Evolutionary conservation across 2,329 filamentous ascomycete genomes (phyloP), one percentile per base, ranked within the genome.

Genomic region (Aspergillus candidus): DNA sequence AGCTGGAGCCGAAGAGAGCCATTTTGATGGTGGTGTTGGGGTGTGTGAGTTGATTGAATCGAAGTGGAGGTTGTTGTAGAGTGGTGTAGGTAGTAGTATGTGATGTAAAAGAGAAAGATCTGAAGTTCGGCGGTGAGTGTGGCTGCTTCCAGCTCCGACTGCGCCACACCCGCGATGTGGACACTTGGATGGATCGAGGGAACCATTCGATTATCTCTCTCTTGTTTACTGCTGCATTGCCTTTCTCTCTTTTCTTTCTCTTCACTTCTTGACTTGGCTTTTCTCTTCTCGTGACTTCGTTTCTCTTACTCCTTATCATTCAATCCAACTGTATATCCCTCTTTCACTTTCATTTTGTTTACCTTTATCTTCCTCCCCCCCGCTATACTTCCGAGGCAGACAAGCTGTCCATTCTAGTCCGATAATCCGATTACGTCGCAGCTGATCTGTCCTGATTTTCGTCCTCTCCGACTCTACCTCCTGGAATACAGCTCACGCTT

Each of bases 1-100:
- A 65, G 43, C 68, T 44, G 42, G 66, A 65, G 43, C 68, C 66
- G 53, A 70, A 68, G 51, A 69, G 47, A 42, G 63, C 60, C 67
- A 70, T 70, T 52, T 42, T 51, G 49, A 12, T 12, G 38, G 11
- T 27, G 11, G 12, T 14, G 18, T 13, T 3, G 11, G 14, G 37
- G 34, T 30, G n/a, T 18, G 15, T 15, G 30, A 38, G 27, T 31
- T 15, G 31, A 7, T 31, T 13, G 33, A n/a, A 14, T 12, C 27
- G 10, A 15, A 6, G 33, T 37, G 15, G 39, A 42, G 30, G 29
- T 2, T 10, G 35, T 27, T 17, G 38, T 14, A 42, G 17, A 6
- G 15, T 13, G 32, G 15, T 15, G 15, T 15, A 2, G 15, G 15
- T 15, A 15, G 15, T 15, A 46, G 31, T 18, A 18, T 14, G 29